Percentiles rank a stretch among this genome's conserved stretches.
phyloP scores from a whole-genome alignment of 768 basidiomycete genomes.

The Termitomyces eurrhizus region DNA sequence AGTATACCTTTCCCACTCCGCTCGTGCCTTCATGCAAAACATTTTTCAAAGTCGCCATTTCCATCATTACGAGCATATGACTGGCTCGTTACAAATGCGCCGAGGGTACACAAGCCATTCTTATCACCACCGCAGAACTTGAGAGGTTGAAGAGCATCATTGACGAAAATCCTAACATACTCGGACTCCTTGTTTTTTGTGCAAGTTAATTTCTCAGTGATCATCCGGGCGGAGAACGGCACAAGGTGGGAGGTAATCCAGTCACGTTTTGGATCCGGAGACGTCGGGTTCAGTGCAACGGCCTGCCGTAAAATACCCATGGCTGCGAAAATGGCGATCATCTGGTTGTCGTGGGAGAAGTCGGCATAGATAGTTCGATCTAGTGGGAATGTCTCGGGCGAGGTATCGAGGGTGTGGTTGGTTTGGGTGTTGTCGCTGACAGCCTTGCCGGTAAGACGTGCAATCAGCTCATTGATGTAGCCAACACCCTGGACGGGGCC shows the following conservation, averaged over 20 bases:
- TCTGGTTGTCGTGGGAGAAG: conserved; percentile 85
- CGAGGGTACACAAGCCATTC: conserved; percentile 60
- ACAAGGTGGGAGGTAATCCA: conserved; percentile 63
- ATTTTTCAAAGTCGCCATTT: conserved; percentile 67
- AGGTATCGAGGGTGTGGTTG: conserved; percentile 65
- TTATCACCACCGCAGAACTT: conserved; percentile 51
- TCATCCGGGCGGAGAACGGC: conserved; percentile 73
- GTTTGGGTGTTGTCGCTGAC: conserved; percentile 72
- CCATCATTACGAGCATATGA: conserved; percentile 64
- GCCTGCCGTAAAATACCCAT: conserved; percentile 49
- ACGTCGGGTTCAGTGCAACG: conserved; percentile 28
- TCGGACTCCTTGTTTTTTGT: conserved; percentile 17
- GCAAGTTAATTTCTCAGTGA: conserved; percentile 67
- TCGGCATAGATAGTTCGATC: conserved; percentile 65
- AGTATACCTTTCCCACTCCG: neutral
- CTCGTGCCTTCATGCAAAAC: conserved; percentile 32
- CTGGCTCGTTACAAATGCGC: conserved; percentile 69
- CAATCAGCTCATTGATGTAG: conserved; percentile 85
- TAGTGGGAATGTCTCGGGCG: conserved; percentile 68
- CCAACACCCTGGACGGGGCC: conserved; percentile 83
- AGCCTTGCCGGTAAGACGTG: conserved; percentile 62
- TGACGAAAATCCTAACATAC: conserved; percentile 74
- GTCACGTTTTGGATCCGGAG: conserved; percentile 29
- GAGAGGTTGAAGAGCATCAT: conserved; percentile 65
- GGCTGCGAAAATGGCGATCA: conserved; percentile 71